phyloP scores from a whole-genome alignment of 2,329 filamentous ascomycete species.

The Hypomyces rosellus region DNA sequence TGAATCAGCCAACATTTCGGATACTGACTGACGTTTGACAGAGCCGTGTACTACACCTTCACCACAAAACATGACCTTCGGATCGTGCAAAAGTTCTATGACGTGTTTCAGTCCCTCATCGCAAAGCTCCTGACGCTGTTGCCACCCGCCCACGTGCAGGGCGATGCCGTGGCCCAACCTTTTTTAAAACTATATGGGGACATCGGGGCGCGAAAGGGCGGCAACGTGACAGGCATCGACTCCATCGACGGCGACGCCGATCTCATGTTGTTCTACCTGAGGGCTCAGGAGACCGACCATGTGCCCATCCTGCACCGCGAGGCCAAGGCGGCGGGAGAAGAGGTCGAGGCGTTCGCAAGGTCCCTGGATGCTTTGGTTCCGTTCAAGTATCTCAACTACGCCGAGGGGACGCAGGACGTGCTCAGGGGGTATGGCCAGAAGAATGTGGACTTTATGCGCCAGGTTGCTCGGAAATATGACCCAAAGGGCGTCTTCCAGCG shows the following conservation, averaged over 20 bases:
- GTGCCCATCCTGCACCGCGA: neutral
- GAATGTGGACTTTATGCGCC: slow-evolving; percentile 1
- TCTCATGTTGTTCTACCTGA: neutral
- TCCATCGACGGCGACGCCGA: neutral
- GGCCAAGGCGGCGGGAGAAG: neutral
- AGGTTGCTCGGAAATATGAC: slow-evolving; percentile 4
- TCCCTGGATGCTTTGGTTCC: neutral
- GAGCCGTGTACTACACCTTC: neutral
- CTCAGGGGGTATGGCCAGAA: slow-evolving; percentile 7
- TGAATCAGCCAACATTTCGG: too few relatives aligned
- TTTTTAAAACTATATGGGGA: neutral
- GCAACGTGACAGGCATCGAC: slow-evolving; percentile 1
- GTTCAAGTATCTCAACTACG: slow-evolving; percentile 10
- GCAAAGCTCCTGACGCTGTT: neutral
- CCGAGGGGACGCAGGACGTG: neutral
- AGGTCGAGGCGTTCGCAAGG: neutral
- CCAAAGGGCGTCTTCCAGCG: slow-evolving; percentile 8
- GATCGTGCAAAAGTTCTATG: neutral
- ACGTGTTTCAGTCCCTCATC: neutral
- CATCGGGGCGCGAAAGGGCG: neutral
- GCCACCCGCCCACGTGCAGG: neutral
- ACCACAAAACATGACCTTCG: neutral
- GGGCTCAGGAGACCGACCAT: neutral
- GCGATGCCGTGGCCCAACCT: neutral
- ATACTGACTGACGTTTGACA: too few relatives aligned